phyloP scores from a whole-genome alignment of 1,139 yeast species.

The Blastobotrys proliferans region DNA sequence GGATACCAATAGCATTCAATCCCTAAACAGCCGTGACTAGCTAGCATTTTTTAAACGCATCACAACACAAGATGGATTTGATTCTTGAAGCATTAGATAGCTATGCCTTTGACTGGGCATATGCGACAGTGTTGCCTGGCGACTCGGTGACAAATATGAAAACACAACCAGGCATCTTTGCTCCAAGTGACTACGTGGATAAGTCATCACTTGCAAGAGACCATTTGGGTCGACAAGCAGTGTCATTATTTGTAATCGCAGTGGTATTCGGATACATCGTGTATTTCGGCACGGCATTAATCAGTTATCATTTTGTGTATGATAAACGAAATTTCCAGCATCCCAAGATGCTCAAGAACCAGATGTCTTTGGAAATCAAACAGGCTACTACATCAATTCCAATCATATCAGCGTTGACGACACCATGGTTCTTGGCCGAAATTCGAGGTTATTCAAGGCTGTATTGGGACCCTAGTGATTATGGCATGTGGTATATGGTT shows the following conservation, averaged over 20 bases:
- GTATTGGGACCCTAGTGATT: conserved; percentile 59
- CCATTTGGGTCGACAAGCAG: conserved; percentile 63
- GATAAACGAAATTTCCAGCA: conserved; percentile 90
- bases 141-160: conserved; percentile 28
- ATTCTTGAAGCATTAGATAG: conserved; percentile 77
- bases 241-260: conserved; percentile 67
- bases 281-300: conserved; percentile 69
- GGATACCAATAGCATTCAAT: no score
- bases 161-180: conserved; percentile 45
- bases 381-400: conserved; percentile 84
- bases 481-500: conserved; percentile 64
- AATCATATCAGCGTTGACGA: conserved; percentile 75
- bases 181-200: conserved; percentile 50
- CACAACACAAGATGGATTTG: conserved; percentile 75
- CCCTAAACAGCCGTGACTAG: no score
- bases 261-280: conserved; percentile 80
- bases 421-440: conserved; percentile 85
- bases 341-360: conserved; percentile 92
- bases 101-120: conserved; percentile 63
- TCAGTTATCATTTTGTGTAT: conserved; percentile 72
- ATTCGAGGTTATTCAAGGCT: conserved; percentile 77
- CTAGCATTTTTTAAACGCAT: no score
- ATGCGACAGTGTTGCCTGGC: conserved; percentile 54
- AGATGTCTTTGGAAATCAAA: conserved; percentile 74
- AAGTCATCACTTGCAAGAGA: conserved; percentile 67